A percentile compares a stretch with the other conserved stretches of the same genome.
These are phyloP conservation scores for Pichia sp. DNA, from an alignment of 1,139 yeast species.

Conservation along the genomic window DNA sequence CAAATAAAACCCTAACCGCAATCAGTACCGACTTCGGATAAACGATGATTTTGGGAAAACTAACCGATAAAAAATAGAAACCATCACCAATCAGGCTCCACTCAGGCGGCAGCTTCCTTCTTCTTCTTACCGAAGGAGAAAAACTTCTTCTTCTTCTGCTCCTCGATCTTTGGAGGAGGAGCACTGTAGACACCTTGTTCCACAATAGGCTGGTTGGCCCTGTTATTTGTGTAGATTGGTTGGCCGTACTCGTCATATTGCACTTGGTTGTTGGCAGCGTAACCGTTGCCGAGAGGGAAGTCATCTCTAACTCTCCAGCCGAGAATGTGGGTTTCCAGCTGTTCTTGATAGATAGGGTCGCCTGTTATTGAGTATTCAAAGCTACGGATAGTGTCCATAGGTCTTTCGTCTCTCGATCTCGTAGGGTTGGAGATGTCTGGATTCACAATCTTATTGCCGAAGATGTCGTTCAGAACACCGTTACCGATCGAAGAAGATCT, in stretches of 20 bases:
- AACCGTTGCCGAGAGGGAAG: conserved; percentile 43
- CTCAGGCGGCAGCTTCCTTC: conserved; percentile 23
- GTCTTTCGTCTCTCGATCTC: conserved; percentile 87
- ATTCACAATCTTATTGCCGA: conserved; percentile 68
- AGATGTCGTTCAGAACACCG: conserved; percentile 63
- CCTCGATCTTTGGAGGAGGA: conserved; percentile 41
- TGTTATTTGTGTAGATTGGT: conserved; percentile 26
- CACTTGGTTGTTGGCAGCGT: conserved; percentile 27
- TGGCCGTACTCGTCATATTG: conserved; percentile 31
- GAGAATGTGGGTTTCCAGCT: conserved; percentile 67
- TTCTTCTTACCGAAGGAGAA: conserved; percentile 62
- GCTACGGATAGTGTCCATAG: conserved; percentile 86
- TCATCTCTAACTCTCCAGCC: conserved; percentile 75
- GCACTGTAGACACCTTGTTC: conserved; percentile 68
- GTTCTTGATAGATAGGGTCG: conserved; percentile 69
- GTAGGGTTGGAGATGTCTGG: conserved; percentile 93
- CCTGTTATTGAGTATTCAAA: conserved; percentile 94
- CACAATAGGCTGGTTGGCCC: conserved; percentile 16
- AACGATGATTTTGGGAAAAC: background rate
- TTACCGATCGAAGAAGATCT: conserved; percentile 37
- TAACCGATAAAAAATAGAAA: background rate
- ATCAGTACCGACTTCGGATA: background rate
- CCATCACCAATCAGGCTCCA: background rate
- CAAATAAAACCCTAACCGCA: background rate
- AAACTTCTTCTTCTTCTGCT: conserved; percentile 67